Conservation (phyloP, 306 rosid species). For the Begonia fuchsioides region DNA sequence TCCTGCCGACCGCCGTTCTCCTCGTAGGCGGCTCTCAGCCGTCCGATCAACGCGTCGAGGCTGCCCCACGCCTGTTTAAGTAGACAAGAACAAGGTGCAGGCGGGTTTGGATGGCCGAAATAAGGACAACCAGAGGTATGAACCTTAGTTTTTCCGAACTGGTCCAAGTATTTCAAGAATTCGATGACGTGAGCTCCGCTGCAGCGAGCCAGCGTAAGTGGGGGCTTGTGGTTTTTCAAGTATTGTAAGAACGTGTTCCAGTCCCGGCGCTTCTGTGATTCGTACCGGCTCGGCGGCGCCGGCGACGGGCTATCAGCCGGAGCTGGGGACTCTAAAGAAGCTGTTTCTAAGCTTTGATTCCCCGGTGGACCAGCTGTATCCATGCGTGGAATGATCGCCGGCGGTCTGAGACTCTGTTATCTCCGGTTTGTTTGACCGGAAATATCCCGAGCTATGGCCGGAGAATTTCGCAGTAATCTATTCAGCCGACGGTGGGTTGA, state of each 20-base stretch:
- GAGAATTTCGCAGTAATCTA: too few relatives aligned
- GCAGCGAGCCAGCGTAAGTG: constrained; percentile 75
- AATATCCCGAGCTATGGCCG: too few relatives aligned
- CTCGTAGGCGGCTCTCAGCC: constrained; percentile 93
- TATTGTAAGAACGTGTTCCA: too few relatives aligned
- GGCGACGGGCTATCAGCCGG: constrained; percentile 23
- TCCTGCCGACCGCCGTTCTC: constrained; percentile 89
- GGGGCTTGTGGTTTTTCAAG: too few relatives aligned
- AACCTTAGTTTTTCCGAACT: too few relatives aligned
- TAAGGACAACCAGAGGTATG: constrained; percentile 63
- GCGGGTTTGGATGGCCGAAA: constrained; percentile 77
- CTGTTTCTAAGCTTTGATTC: background rate
- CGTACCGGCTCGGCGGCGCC: constrained; percentile 46
- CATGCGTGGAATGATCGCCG: constrained; percentile 4
- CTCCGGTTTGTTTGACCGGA: too few relatives aligned
- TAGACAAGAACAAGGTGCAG: constrained; percentile 74
- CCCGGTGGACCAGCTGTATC: constrained; percentile 14
- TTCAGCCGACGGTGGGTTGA: too few relatives aligned
- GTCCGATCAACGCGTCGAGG: constrained; percentile 73
- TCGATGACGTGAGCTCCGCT: constrained; percentile 98
- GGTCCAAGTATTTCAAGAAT: constrained; percentile 75
- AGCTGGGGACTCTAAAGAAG: background rate
- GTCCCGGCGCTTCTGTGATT: too few relatives aligned
- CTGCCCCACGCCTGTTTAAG: constrained; percentile 16
- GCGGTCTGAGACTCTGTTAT: too few relatives aligned